These are phyloP conservation scores for Malassezia pachydermatis DNA, from an alignment of 1,284 basidiomycete species.

Conservation along the genomic window DNA sequence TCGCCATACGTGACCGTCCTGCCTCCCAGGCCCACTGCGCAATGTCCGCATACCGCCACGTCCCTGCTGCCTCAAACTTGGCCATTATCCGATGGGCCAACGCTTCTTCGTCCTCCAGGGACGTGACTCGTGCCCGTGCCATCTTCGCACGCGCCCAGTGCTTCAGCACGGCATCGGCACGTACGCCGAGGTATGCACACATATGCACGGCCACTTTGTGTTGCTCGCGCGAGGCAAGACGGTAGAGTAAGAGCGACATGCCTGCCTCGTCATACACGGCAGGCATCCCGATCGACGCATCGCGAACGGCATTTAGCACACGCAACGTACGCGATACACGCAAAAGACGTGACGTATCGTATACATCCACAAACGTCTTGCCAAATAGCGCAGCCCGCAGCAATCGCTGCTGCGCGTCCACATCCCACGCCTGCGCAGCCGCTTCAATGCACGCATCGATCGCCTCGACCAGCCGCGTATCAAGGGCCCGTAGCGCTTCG, in stretches of 20 bases:
- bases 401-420: constrained; percentile 73
- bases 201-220: constrained; percentile 88
- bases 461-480: constrained; percentile 64
- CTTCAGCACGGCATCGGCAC: constrained; percentile 74
- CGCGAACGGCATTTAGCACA: constrained; percentile 85
- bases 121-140: constrained; percentile 54
- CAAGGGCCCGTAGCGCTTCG: constrained; percentile 78
- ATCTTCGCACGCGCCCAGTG: constrained; percentile 96
- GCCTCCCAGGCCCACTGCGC: constrained; percentile 87
- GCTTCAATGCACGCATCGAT: constrained; percentile 89
- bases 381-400: constrained; percentile 87
- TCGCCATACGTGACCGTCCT: constrained; percentile 72
- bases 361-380: constrained; percentile 79
- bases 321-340: constrained; percentile 81
- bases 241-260: constrained; percentile 58
- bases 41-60: constrained; percentile 85
- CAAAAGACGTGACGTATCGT: constrained; percentile 81
- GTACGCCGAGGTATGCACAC: constrained; percentile 68
- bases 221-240: constrained; percentile 74
- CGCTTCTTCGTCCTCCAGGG: constrained; percentile 17
- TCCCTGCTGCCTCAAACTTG: constrained; percentile 12
- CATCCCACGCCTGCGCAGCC: constrained; percentile 82
- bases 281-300: constrained; percentile 83
- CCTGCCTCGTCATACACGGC: constrained; percentile 75
- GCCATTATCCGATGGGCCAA: constrained; percentile 48